Evolutionary conservation across 176 grass and related monocot genomes (phyloP).

Genomic region (Triticum monococcum): DNA sequence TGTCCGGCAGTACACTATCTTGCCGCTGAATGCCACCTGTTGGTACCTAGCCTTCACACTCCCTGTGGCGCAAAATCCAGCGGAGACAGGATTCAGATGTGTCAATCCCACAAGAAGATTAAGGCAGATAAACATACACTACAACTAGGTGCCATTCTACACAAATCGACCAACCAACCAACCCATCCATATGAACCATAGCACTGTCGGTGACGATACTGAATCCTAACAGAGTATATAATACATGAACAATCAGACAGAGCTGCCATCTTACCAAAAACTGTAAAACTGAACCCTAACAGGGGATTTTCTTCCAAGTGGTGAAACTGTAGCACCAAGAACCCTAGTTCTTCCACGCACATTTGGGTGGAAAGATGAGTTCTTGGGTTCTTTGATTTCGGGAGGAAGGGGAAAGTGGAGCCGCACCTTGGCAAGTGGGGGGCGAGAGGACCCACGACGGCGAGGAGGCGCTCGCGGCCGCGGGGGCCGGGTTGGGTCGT

Average conservation of each 20-base stretch:
- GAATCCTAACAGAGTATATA: background rate
- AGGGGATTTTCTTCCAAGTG: background rate
- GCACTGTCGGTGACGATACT: background rate
- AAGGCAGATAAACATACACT: constrained; percentile 3
- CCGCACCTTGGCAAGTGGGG: constrained; percentile 42
- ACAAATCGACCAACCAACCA: background rate
- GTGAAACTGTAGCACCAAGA: background rate
- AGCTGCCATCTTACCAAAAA: background rate
- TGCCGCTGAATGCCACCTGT: constrained; percentile 52
- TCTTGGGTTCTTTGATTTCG: constrained; percentile 18
- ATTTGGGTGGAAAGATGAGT: background rate
- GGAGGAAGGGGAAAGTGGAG: constrained; percentile 15
- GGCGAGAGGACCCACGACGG: constrained; percentile 27
- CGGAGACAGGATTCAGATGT: background rate
- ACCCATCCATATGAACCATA: background rate
- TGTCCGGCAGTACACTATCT: constrained; percentile 68
- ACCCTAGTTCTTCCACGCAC: background rate
- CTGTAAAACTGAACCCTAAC: background rate
- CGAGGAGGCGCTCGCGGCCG: background rate
- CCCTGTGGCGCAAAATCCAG: constrained; percentile 24
- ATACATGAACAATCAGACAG: background rate
- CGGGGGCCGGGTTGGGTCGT: background rate
- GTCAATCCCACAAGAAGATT: background rate
- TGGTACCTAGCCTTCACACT: constrained; percentile 44
- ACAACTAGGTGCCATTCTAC: background rate